phyloP scores from a whole-genome alignment of 768 basidiomycete genomes.

The Lepiota brunneoincarnata region DNA sequence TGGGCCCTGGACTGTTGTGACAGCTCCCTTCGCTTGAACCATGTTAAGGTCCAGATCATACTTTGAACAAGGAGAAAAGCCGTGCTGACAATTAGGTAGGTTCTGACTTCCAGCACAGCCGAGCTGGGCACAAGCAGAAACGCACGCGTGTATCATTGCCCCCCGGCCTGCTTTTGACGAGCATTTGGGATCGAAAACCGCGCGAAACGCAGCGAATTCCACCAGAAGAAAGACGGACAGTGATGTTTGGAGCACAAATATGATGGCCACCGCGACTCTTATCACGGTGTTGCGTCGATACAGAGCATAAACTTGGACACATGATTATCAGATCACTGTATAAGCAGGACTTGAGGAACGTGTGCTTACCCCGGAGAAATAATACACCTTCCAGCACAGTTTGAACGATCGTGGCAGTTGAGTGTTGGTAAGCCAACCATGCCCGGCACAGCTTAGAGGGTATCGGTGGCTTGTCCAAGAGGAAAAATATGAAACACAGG shows the following conservation, averaged over 20 bases:
- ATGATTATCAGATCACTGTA: not conserved
- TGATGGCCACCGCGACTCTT: not conserved
- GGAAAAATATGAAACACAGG: not conserved
- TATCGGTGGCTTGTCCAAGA: not conserved
- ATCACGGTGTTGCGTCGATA: not conserved
- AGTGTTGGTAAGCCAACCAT: not conserved
- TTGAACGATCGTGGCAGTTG: not conserved
- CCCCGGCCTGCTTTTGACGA: not conserved
- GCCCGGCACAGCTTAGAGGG: not conserved
- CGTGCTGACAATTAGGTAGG: not conserved
- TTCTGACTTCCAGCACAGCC: too few species aligned
- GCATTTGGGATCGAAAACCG: not conserved
- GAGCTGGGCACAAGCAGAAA: not conserved
- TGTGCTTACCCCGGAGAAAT: not conserved
- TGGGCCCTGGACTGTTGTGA: not conserved
- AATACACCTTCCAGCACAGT: not conserved
- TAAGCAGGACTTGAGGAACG: not conserved
- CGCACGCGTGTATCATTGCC: not conserved
- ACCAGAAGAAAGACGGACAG: not conserved
- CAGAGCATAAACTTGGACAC: not conserved
- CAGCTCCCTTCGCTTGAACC: not conserved
- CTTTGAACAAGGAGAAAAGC: not conserved
- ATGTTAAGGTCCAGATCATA: conserved; percentile 1
- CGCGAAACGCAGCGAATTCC: not conserved
- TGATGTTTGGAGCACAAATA: not conserved